Conservation (phyloP, 768 basidiomycete species). For the Lentinus brumalis region DNA sequence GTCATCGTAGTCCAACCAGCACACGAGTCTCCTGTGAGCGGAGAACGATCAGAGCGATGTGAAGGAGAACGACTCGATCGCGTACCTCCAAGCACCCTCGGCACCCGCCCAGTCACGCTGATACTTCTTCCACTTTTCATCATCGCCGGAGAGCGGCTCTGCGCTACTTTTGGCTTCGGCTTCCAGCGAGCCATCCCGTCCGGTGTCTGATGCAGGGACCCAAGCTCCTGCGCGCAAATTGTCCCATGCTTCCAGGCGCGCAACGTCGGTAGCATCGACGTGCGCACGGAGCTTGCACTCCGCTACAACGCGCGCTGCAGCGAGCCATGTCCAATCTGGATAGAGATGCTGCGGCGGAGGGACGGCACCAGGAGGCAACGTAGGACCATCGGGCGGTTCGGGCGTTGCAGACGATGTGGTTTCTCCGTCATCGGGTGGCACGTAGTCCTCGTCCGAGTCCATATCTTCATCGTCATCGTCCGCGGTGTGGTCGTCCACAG, state of each 20-base stretch:
- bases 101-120: slow-evolving; percentile 32
- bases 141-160: not conserved
- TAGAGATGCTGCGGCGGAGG: slow-evolving; percentile 15
- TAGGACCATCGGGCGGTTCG: not conserved
- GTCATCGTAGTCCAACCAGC: slow-evolving; percentile 28
- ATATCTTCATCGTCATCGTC: slow-evolving; percentile 4
- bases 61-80: too few species aligned
- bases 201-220: not conserved
- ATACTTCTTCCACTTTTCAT: not conserved
- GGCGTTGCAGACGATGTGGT: not conserved
- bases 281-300: slow-evolving; percentile 4
- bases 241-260: slow-evolving; percentile 5
- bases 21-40: slow-evolving; percentile 24
- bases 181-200: not conserved
- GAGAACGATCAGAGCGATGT: too few species aligned
- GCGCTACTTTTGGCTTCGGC: not conserved
- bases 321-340: slow-evolving; percentile 29
- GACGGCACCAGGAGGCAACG: not conserved
- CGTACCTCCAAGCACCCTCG: slow-evolving; percentile 29
- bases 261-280: not conserved
- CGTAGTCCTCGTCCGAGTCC: slow-evolving; percentile 16
- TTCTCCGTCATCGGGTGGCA: slow-evolving; percentile 2
- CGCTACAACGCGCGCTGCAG: slow-evolving; percentile 15
- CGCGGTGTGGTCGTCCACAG: not conserved
- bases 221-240: slow-evolving; percentile 12